phyloP scores from a whole-genome alignment of 352 stramenopile genomes.

The Thraustotheca clavata region DNA sequence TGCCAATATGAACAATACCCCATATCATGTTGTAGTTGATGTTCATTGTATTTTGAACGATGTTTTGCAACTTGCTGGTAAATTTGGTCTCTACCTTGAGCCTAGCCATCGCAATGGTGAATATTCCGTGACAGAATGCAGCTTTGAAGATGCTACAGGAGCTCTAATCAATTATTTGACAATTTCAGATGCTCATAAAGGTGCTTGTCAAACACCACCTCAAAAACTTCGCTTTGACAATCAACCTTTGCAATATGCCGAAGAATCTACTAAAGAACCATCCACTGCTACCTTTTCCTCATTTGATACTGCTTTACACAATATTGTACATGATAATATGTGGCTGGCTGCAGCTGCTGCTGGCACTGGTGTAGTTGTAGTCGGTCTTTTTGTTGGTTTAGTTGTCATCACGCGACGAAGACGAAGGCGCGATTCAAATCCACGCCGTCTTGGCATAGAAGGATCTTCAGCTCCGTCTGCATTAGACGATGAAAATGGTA shows the following conservation, averaged over 20 bases:
- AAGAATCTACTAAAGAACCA: not conserved
- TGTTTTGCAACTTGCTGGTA: not conserved
- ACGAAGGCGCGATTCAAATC: not conserved
- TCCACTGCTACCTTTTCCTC: not conserved
- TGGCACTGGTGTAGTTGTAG: not conserved
- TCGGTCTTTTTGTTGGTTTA: not conserved
- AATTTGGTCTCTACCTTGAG: not conserved
- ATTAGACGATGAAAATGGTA: not conserved
- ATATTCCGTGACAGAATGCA: not conserved
- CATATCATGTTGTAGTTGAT: not conserved
- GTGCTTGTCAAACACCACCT: not conserved
- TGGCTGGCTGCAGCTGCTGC: not conserved
- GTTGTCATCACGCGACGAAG: not conserved
- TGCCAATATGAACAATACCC: not conserved
- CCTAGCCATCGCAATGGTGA: not conserved
- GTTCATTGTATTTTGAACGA: not conserved
- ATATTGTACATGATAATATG: constrained; percentile 2
- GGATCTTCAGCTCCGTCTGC: not conserved
- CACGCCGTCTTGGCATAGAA: not conserved
- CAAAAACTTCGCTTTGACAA: constrained; percentile 1
- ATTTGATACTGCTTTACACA: not conserved
- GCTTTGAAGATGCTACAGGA: not conserved
- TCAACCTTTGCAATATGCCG: constrained; percentile 7
- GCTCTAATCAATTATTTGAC: not conserved
- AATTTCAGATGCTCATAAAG: not conserved